Evolutionary conservation across 2,329 filamentous ascomycete genomes (phyloP).

Genomic region (Rhynchosporium graminicola): DNA sequence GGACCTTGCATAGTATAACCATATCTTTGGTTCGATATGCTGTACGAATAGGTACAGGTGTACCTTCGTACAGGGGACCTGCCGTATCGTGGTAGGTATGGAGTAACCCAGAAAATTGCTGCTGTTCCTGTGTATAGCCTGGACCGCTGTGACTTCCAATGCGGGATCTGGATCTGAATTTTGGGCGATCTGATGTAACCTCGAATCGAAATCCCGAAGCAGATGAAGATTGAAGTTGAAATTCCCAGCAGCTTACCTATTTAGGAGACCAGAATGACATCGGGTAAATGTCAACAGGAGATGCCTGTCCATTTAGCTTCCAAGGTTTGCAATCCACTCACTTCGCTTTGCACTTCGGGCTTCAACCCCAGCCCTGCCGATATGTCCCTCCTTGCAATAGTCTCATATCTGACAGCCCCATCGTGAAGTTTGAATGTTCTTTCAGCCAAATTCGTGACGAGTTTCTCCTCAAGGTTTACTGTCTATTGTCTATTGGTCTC

Average conservation of each 20-base stretch:
- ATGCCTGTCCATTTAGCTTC: not conserved
- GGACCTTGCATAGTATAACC: constrained; percentile 9
- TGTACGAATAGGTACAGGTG: not conserved
- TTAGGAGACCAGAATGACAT: not conserved
- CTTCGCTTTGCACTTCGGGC: not conserved
- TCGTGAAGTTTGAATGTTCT: not conserved
- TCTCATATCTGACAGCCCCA: not conserved
- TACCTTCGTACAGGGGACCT: not conserved
- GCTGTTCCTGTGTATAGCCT: constrained; percentile 1
- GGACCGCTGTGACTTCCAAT: not conserved
- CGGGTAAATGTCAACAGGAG: not conserved
- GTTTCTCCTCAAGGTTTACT: not conserved
- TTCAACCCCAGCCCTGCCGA: constrained; percentile 2
- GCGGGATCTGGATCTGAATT: constrained; percentile 8
- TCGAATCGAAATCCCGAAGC: no score
- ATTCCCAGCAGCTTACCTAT: not conserved
- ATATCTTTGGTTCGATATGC: not conserved
- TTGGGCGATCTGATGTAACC: not conserved
- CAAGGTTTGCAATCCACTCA: not conserved
- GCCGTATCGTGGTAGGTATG: not conserved
- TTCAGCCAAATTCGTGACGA: not conserved
- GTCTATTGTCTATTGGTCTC: no score
- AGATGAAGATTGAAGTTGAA: not conserved
- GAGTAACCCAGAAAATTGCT: not conserved
- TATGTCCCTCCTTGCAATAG: not conserved